phyloP scores from a whole-genome alignment of 805 yeast genomes.

The Ogataea siamensis region DNA sequence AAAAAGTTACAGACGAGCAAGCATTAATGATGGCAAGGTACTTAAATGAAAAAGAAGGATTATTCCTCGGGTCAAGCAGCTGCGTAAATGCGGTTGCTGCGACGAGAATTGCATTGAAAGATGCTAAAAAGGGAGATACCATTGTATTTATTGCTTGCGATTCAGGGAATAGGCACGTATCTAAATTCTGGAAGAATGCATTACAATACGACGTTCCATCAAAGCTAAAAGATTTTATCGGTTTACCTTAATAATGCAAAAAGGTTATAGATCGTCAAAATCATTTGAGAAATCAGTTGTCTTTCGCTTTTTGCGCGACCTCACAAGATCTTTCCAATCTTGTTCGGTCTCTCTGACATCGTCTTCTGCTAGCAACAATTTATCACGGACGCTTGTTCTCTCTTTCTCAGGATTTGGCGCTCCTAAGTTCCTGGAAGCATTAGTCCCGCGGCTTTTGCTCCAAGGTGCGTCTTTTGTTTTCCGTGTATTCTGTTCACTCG shows the following conservation, averaged over 20 bases:
- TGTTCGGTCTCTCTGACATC: constrained; percentile 45
- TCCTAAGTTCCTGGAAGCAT: neutral
- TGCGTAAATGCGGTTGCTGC: constrained; percentile 95
- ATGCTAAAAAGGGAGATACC: constrained; percentile 54
- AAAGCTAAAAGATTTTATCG: neutral
- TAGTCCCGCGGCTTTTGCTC: constrained; percentile 47
- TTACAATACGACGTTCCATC: constrained; percentile 29
- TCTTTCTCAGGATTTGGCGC: too few relatives aligned
- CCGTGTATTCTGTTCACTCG: constrained; percentile 28
- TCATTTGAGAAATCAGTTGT: constrained; percentile 46
- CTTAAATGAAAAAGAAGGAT: constrained; percentile 78
- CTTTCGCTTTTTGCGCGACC: constrained; percentile 61
- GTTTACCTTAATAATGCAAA: too few relatives aligned
- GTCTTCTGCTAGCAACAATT: constrained; percentile 6
- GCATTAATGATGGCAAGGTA: constrained; percentile 87
- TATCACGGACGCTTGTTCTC: too few relatives aligned
- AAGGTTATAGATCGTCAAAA: constrained; percentile 54
- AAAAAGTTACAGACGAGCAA: constrained; percentile 74
- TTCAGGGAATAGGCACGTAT: constrained; percentile 84
- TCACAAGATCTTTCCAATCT: constrained; percentile 88
- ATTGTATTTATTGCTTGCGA: constrained; percentile 90
- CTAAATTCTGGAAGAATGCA: constrained; percentile 88
- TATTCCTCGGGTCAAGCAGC: constrained; percentile 90
- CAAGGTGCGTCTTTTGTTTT: constrained; percentile 65
- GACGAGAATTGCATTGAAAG: constrained; percentile 47